A percentile compares a stretch with the other conserved stretches of the same genome.
These are phyloP conservation scores for Gynandropsis gynandra DNA, from an alignment of 345 rosid genomes.

Conservation along the genomic window DNA sequence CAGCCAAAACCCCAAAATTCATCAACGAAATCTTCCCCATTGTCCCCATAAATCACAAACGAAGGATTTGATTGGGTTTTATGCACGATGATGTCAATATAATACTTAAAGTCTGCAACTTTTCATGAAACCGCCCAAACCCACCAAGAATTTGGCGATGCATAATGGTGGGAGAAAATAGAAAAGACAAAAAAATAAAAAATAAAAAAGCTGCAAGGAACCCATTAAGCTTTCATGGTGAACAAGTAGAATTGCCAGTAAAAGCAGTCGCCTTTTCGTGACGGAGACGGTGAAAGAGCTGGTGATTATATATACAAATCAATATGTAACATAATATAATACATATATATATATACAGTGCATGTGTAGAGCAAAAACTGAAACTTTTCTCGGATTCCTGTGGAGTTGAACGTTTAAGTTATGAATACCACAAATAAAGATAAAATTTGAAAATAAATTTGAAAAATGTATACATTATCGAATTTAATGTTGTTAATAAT, in stretches of 20 bases:
- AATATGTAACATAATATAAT: conserved; percentile 9
- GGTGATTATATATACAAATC: conserved; percentile 22
- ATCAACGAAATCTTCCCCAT: conserved; percentile 35
- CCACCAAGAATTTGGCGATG: conserved; percentile 6
- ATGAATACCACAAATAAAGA: too few relatives aligned
- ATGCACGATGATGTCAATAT: conserved; percentile 2
- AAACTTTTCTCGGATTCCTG: conserved; percentile 46
- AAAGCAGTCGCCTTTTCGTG: conserved; percentile 19
- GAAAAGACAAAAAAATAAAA: conserved; percentile 21
- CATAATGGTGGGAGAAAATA: not conserved
- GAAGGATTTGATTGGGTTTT: conserved; percentile 18
- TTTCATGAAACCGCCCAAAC: conserved; percentile 8
- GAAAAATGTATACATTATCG: too few relatives aligned
- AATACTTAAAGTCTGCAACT: not conserved
- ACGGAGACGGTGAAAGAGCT: conserved; percentile 28
- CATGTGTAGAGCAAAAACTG: conserved; percentile 5
- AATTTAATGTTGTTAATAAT: too few relatives aligned
- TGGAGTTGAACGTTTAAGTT: conserved; percentile 48
- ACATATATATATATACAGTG: not conserved
- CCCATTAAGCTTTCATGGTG: conserved; percentile 32
- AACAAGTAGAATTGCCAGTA: conserved; percentile 20
- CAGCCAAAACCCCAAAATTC: conserved; percentile 26
- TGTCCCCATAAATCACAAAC: conserved; percentile 20
- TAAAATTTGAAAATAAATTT: too few relatives aligned
- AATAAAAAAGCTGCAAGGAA: conserved; percentile 22